Conservation (phyloP, 257 asterid species). For the Przewalskia tangutica region DNA sequence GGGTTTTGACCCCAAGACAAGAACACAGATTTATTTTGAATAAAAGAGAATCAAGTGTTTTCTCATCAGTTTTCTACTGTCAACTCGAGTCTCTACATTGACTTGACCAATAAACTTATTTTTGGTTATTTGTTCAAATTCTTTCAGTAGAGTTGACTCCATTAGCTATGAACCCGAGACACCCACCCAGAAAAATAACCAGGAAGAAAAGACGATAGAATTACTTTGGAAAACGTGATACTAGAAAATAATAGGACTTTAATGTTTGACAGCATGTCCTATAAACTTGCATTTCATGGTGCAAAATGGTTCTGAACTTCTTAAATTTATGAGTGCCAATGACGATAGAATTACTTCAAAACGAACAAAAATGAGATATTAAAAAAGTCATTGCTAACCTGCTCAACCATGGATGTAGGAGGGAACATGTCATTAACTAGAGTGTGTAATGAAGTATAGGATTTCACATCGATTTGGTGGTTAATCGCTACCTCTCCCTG, state of each 20-base stretch:
- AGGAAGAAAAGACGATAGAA: background rate
- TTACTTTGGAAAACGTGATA: background rate
- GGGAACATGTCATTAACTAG: conserved; percentile 98
- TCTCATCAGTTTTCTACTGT: background rate
- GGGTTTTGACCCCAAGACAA: background rate
- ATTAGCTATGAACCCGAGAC: background rate
- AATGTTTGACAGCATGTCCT: background rate
- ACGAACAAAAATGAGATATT: background rate
- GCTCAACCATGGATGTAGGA: conserved; percentile 84
- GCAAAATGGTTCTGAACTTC: background rate
- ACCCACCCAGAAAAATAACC: background rate
- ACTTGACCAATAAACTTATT: background rate
- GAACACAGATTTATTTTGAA: background rate
- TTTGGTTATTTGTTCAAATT: background rate
- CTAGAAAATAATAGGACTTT: background rate
- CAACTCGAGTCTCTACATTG: background rate
- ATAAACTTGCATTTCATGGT: background rate
- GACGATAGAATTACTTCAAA: background rate
- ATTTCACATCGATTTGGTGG: conserved; percentile 74
- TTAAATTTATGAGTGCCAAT: background rate
- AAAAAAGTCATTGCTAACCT: conserved; percentile 34
- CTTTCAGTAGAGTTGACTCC: background rate
- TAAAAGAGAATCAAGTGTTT: background rate
- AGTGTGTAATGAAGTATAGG: conserved; percentile 92
- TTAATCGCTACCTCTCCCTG: conserved; percentile 99